phyloP scores from a whole-genome alignment of 2,329 filamentous ascomycete species.

The Hymenoscyphus occultus region DNA sequence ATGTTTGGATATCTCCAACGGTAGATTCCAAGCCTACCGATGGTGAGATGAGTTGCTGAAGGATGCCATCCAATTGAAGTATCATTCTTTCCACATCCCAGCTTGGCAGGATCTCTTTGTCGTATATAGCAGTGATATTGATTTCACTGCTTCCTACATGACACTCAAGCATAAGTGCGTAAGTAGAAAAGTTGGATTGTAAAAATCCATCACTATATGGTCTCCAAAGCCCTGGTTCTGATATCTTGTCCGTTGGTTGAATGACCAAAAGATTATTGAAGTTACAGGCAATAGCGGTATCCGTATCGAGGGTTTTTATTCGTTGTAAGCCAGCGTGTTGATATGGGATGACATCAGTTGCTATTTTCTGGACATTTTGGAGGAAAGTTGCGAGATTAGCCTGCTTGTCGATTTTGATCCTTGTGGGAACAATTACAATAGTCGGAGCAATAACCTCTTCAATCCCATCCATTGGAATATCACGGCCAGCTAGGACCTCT shows the following conservation, averaged over 20 bases:
- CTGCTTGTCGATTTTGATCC: slow-evolving; percentile 36
- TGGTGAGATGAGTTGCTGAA: slow-evolving; percentile 22
- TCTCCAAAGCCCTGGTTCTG: slow-evolving; percentile 8
- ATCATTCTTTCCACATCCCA: slow-evolving; percentile 14
- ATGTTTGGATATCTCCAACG: slow-evolving; percentile 10
- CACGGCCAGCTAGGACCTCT: slow-evolving; percentile 43
- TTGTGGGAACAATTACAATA: slow-evolving; percentile 43
- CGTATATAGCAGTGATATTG: slow-evolving; percentile 17
- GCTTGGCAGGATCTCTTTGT: slow-evolving; percentile 12
- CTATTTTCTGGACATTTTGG: slow-evolving; percentile 7
- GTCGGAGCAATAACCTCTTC: slow-evolving; percentile 42
- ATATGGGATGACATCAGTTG: slow-evolving; percentile 42
- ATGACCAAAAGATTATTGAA: slow-evolving; percentile 28
- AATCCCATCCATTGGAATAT: slow-evolving; percentile 40
- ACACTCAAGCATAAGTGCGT: slow-evolving; percentile 22
- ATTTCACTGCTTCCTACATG: slow-evolving; percentile 9
- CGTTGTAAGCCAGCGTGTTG: slow-evolving; percentile 42
- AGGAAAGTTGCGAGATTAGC: slow-evolving; percentile 3
- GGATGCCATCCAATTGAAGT: slow-evolving; percentile 15
- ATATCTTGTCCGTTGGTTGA: slow-evolving; percentile 19
- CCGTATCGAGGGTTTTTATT: slow-evolving; percentile 22
- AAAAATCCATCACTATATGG: neutral
- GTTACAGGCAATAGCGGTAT: slow-evolving; percentile 19
- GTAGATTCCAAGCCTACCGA: neutral
- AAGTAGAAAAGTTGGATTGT: slow-evolving; percentile 19